Evolutionary conservation across 768 basidiomycete genomes (phyloP), one percentile per base, ranked within the genome.

Genomic region (Porphyrellus cyaneotinctus): DNA sequence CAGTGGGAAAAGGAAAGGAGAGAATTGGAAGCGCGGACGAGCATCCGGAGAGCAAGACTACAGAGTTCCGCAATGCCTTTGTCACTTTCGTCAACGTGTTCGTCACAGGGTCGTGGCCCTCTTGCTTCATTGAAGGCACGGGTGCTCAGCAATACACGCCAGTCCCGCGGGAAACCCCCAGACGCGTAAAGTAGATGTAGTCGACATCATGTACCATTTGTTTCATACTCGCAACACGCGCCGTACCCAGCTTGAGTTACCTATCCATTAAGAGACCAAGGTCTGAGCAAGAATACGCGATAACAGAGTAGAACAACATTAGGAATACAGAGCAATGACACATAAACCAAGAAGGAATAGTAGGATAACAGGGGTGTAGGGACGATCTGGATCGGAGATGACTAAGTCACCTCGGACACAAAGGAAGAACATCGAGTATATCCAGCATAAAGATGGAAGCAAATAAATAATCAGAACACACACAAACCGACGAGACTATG

Each of bases 281-380:
- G 67, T 65, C 67, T 69, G 69, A 70, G 58, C 68, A 70, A 71
- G 68, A 65, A 66, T 68, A 65, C 59, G 68, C 75, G 79, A 82
- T 76, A 82, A 79, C 82, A 73, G 69, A 70, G 56, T 72, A 75
- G 66, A 80, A 82, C 78, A 81, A 82, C 80, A 80, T 70, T 78
- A 79, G 56, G 66, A 78, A 74, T 79, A 79, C 78, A 78, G 73
- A 78, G 70, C 71, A 65, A 49, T 60, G 64, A 61, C 68, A 68
- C 63, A 70, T 74, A 78, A 72, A 69, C 71, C 66, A 72, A 68
- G 71, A 72, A 72, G 62, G 61, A 63, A 60, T 64, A 68, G 67
- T 71, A 68, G 68, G 63, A 72, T 69, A 68, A 72, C 68, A 68
- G 58, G 58, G 58, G 39, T 60, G 18, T 28, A 32, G 38, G 55